Evolutionary conservation across 768 basidiomycete species (phyloP), one percentile per base, ranked within the genome.

Genomic region (Trametes villosa): DNA sequence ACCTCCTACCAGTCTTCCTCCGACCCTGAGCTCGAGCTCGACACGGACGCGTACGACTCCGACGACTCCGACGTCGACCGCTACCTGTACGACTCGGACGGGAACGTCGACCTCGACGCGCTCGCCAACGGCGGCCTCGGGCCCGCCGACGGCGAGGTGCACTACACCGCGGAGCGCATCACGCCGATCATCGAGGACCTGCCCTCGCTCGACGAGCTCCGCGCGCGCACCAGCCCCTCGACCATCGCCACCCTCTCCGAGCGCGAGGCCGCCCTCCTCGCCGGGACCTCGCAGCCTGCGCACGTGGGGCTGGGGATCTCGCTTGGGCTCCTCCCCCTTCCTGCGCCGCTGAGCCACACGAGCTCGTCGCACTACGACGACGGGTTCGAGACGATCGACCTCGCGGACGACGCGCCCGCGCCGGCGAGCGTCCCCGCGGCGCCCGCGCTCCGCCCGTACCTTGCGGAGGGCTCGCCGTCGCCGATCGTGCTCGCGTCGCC

Each of bases 381-480:
- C 36, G 56, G 51, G 29, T 57, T 62, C 50, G 61, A 62, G 29
- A 46, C 55, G n/a, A 57, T 62, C 46, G 61, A 62, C 55, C 56
- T 62, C 24, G 22, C 34, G 17, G 56, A 48, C 49, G 31, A 44
- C 36, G 36, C 46, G 3, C 17, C 46, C 36, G 13, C 47, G 27
- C 18, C 34, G 34, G 6, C 31, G 2, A 3, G 3, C 33, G 20
- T n/a, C 27, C 26, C 47, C n/a, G 30, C n/a, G n/a, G 40, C 53
- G 22, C 59, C 53, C 4, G 30, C 29, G 11, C 29, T 42, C 36
- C 56, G 47, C 47, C 56, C 56, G 4, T 46, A 49, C 30, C 24
- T 9, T 6, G n/a, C 34, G 36, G 56, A 6, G 40, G 56, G 33
- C 13, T 49, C 56, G n/a, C 56, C 57, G n/a, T 59, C 57, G 57